A percentile compares a stretch with the other conserved stretches of the same genome.
These are phyloP conservation scores for Melampsora larici-populina DNA, from an alignment of 1,284 basidiomycete species.

Conservation along the genomic window DNA sequence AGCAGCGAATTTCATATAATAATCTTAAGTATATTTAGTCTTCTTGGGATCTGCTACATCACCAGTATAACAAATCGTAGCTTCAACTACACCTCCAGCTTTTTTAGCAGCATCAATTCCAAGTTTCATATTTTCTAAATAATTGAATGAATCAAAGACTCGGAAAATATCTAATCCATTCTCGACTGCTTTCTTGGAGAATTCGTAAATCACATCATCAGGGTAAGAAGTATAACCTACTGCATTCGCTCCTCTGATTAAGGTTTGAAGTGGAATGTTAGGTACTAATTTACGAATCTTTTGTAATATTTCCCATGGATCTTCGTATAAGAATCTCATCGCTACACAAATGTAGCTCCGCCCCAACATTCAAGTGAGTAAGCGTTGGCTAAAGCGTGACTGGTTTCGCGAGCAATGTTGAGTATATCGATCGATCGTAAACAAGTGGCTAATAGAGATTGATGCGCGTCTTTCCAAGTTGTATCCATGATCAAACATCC, in stretches of 20 bases:
- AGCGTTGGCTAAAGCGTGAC: too few relatives aligned
- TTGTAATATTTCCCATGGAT: too few relatives aligned
- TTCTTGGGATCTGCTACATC: slow-evolving; percentile 92
- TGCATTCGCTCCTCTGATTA: too few relatives aligned
- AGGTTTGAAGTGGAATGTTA: too few relatives aligned
- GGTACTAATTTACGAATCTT: too few relatives aligned
- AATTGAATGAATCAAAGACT: slow-evolving; percentile 98
- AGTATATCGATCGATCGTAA: slow-evolving; percentile 95
- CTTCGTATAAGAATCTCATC: too few relatives aligned
- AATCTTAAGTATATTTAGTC: slow-evolving; percentile 95
- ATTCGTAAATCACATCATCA: slow-evolving; percentile 99
- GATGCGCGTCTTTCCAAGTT: slow-evolving; percentile 98
- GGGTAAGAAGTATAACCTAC: slow-evolving; percentile 99
- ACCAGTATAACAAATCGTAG: slow-evolving; percentile 96
- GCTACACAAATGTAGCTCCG: too few relatives aligned
- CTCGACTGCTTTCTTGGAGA: slow-evolving; percentile 80
- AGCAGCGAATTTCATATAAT: slow-evolving; percentile 94
- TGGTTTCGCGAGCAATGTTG: slow-evolving; percentile 94
- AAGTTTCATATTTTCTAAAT: slow-evolving; percentile 94
- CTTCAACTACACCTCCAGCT: too few relatives aligned
- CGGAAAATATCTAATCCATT: slow-evolving; percentile 98
- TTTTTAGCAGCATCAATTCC: too few relatives aligned
- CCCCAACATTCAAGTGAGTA: too few relatives aligned
- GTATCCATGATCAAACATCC: slow-evolving; percentile 75
- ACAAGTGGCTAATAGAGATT: slow-evolving; percentile 92